These are phyloP conservation scores for Apiospora saccharicola DNA, from an alignment of 2,329 filamentous ascomycete genomes.

Conservation along the genomic window DNA sequence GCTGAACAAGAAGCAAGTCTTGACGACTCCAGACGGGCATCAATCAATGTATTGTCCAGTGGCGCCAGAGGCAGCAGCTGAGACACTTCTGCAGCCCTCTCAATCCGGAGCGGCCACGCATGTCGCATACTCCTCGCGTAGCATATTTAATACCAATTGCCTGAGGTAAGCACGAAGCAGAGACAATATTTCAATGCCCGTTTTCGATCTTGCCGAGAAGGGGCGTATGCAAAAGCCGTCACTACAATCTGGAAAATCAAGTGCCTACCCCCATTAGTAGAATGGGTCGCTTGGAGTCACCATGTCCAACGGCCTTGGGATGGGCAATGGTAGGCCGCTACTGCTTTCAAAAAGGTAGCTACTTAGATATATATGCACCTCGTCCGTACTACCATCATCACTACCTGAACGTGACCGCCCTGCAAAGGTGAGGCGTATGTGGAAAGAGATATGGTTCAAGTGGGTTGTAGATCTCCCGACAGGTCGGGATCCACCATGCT, in stretches of 20 bases:
- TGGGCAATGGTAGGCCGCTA: too few species aligned
- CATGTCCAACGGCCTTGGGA: not conserved
- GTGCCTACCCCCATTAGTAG: not conserved
- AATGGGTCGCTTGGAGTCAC: not conserved
- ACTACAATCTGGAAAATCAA: not conserved
- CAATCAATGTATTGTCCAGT: not conserved
- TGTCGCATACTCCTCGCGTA: not conserved
- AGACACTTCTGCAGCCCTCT: not conserved
- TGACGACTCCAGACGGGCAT: not conserved
- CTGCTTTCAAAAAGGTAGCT: too few species aligned
- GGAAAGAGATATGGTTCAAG: not conserved
- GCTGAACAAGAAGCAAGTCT: constrained; percentile 6
- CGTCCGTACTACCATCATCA: not conserved
- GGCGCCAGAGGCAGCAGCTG: not conserved
- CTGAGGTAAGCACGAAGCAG: not conserved
- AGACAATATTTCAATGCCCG: not conserved
- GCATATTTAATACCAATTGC: not conserved
- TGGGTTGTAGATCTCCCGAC: constrained; percentile 1
- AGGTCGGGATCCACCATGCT: not conserved
- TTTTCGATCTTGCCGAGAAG: not conserved
- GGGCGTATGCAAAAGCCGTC: not conserved
- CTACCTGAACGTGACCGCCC: not conserved
- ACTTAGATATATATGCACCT: too few species aligned
- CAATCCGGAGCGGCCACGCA: not conserved
- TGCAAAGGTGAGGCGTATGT: not conserved